These are phyloP conservation scores for Cryphonectria naterciae DNA, from an alignment of 2,329 filamentous ascomycete genomes.

Conservation along the genomic window DNA sequence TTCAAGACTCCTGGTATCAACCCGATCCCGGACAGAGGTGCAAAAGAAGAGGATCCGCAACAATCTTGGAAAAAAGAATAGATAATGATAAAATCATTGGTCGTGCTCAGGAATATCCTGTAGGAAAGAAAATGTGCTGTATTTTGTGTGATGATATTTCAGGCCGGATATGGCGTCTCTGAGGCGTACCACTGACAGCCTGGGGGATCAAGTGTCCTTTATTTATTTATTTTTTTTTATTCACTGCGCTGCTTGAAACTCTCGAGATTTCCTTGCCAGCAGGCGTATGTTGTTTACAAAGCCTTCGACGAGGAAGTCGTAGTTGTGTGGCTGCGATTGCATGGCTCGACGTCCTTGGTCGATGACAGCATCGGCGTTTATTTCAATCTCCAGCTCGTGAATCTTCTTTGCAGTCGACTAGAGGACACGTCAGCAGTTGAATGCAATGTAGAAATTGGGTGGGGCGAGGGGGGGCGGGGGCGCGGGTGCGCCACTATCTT, in stretches of 20 bases:
- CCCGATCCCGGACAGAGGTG: neutral
- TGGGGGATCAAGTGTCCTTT: too few species aligned
- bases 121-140: neutral
- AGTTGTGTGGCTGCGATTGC: constrained; percentile 59
- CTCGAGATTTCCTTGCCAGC: constrained; percentile 51
- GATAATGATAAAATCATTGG: neutral
- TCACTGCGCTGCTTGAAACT: neutral
- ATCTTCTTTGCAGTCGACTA: constrained; percentile 61
- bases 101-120: neutral
- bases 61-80: neutral
- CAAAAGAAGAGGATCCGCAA: neutral
- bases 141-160: neutral
- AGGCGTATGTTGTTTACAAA: constrained; percentile 75
- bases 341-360: constrained; percentile 66
- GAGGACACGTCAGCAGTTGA: constrained; percentile 29
- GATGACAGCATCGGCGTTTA: constrained; percentile 65
- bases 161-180: neutral
- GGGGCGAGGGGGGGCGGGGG: neutral
- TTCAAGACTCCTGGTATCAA: constrained; percentile 16
- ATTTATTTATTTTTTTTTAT: too few species aligned
- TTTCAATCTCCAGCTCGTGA: constrained; percentile 81
- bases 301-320: constrained; percentile 70
- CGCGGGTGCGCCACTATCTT: too few species aligned
- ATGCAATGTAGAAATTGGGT: neutral
- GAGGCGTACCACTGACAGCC: neutral